Conservation (phyloP, 371 early-diverging fungal genomes). For the Syncephalis plumigaleata region DNA sequence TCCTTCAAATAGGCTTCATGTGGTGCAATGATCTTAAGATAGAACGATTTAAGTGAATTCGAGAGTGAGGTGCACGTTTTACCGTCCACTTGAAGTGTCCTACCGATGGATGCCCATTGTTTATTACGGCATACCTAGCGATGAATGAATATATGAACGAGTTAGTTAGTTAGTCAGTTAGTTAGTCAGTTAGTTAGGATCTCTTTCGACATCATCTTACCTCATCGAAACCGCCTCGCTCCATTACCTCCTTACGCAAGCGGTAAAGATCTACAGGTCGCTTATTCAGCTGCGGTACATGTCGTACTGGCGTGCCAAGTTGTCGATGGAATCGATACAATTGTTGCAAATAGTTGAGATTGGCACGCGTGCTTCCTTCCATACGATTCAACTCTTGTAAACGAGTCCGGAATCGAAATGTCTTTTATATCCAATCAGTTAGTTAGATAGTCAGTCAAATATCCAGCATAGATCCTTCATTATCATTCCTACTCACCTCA, state of each 20-base stretch:
- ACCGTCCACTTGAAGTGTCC: conserved; percentile 52
- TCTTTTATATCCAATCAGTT: conserved; percentile 23
- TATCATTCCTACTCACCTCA: conserved; percentile 28
- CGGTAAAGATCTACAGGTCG: conserved; percentile 72
- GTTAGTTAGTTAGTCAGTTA: not conserved
- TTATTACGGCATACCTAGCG: conserved; percentile 56
- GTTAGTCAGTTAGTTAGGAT: not conserved
- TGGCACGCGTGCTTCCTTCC: conserved; percentile 75
- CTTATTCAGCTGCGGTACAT: conserved; percentile 63
- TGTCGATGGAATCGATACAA: conserved; percentile 75
- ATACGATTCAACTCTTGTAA: conserved; percentile 80
- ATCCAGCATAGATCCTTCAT: not conserved
- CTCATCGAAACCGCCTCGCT: conserved; percentile 57
- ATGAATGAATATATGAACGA: not conserved
- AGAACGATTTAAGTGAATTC: conserved; percentile 63
- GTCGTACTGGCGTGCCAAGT: conserved; percentile 41
- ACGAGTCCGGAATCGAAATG: conserved; percentile 77
- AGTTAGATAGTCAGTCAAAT: too few species aligned
- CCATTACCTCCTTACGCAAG: conserved; percentile 65
- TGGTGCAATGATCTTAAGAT: conserved; percentile 61
- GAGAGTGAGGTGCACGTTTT: conserved; percentile 70
- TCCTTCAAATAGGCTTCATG: conserved; percentile 62
- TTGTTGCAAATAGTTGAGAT: conserved; percentile 80
- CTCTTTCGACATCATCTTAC: too few species aligned
- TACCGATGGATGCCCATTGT: conserved; percentile 81